A percentile compares a stretch with the other conserved stretches of the same genome.
These are phyloP conservation scores for Terana coerulea DNA, from an alignment of 768 basidiomycete species.

Conservation along the genomic window DNA sequence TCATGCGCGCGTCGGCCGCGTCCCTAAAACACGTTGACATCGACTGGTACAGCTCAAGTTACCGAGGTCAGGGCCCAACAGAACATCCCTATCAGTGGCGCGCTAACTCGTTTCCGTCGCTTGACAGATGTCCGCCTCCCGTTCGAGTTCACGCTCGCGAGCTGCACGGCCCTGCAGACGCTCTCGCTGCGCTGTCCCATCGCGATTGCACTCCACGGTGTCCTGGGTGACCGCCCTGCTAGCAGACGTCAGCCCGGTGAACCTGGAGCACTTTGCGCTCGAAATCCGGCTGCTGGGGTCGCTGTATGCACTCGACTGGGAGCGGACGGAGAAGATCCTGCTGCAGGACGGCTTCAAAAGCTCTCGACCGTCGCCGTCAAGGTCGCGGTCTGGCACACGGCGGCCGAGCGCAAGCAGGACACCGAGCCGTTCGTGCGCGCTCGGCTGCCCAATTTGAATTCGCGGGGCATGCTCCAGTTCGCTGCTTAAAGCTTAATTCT, in stretches of 20 bases:
- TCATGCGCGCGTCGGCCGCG: constrained; percentile 16
- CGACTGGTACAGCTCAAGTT: constrained; percentile 19
- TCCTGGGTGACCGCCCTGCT: constrained; percentile 21
- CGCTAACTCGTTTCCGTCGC: neutral
- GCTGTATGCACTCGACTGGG: constrained; percentile 23
- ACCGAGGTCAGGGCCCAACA: constrained; percentile 14
- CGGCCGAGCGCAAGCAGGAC: constrained; percentile 10
- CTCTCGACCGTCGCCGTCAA: constrained; percentile 13
- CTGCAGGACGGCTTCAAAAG: constrained; percentile 4
- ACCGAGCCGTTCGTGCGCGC: constrained; percentile 12
- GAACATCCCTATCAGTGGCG: neutral
- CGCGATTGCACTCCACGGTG: constrained; percentile 12
- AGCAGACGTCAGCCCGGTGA: constrained; percentile 10
- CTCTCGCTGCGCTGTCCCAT: constrained; percentile 20
- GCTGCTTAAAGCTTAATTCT: neutral
- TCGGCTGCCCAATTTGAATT: constrained; percentile 14
- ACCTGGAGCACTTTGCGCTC: constrained; percentile 15
- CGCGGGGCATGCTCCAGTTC: constrained; percentile 12
- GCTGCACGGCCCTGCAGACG: constrained; percentile 14
- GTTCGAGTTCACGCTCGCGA: constrained; percentile 16
- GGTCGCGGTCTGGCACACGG: constrained; percentile 20
- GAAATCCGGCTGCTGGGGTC: constrained; percentile 22
- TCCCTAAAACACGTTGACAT: constrained; percentile 19
- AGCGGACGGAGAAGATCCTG: constrained; percentile 11
- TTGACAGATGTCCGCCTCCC: constrained; percentile 19